Base-by-base conservation (phyloP, 2,329 filamentous ascomycete genomes). In the Alternaria atra region DNA sequence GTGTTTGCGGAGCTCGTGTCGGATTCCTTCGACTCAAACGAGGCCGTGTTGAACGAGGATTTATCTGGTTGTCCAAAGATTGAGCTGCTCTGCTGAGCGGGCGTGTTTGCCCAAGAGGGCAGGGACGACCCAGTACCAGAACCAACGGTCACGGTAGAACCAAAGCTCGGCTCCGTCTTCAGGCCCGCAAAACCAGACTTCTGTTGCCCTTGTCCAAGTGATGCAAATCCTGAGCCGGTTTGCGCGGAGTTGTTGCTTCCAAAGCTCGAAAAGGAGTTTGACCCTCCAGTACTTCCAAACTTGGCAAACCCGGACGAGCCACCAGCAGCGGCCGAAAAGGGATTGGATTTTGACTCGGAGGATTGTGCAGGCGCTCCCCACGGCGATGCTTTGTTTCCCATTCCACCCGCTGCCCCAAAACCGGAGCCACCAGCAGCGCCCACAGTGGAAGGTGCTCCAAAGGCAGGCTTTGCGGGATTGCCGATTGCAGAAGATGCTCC, bases 91-190 rank as follows among this genome's bases (percentile, higher is more conserved):
- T 71, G 68, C 54, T 76, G 69, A 2, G 72, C 69, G 8, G 76
- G 71, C 17, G 76, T 77, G 30, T 70, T 76, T 8, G 66, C 67
- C 67, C 70, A 78, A 2, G 74, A 78, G 23, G 72, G 71, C 6
- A 77, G 57, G 2, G 74, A 76, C 7, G 75, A 77, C 3, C 73
- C 73, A 52, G 68, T 64, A 47, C 68, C 72, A 20, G 78, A 79
- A 51, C 70, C 71, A 43, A 80, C 61, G n/a, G 74, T 78, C 20
- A 79, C 71, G 4, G 80, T 82, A 5, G 81, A 83, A 5, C 78
- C 80, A 64, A 80, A 80, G 53, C 79, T 77, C 13, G 63, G 74
- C 63, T 73, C 72, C 9, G 71, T 68, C 46, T 63, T 74, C 37
- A 75, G 62, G 27, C 65, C 71, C 17, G 63, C 64, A 58, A 77